Conservation (phyloP, 257 asterid genomes). For the Penstemon barbatus region DNA sequence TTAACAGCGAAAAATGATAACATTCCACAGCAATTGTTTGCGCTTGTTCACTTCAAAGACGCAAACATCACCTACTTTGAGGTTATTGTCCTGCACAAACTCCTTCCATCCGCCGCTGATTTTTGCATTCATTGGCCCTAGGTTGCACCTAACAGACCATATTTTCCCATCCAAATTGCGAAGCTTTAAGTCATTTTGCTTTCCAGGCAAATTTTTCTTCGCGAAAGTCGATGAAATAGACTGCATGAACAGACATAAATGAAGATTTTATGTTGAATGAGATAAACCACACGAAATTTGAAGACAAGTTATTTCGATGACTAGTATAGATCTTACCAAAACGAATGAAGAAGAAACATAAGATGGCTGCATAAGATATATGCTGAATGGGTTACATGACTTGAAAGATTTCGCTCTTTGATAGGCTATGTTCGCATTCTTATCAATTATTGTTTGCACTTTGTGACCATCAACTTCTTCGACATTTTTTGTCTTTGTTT, state of each 20-base stretch:
- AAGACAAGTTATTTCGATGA: neutral
- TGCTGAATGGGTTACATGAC: slow-evolving; percentile 20
- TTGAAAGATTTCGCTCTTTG: slow-evolving; percentile 23
- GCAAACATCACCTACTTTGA: slow-evolving; percentile 27
- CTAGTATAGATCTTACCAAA: slow-evolving; percentile 10
- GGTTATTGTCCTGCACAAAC: slow-evolving; percentile 28
- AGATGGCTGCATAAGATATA: slow-evolving; percentile 30
- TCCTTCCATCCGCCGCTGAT: slow-evolving; percentile 25
- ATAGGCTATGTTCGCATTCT: slow-evolving; percentile 3
- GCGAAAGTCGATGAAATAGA: neutral
- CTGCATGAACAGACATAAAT: neutral
- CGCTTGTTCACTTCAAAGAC: slow-evolving; percentile 26
- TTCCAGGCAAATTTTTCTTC: neutral
- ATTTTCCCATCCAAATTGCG: neutral
- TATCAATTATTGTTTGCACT: neutral
- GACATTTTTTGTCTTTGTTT: neutral
- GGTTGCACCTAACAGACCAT: slow-evolving; percentile 14
- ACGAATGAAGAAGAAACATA: neutral
- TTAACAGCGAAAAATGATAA: slow-evolving; percentile 19
- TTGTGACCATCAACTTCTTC: neutral
- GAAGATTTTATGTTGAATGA: too few relatives aligned
- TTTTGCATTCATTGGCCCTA: neutral
- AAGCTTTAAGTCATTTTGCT: neutral
- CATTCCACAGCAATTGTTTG: neutral
- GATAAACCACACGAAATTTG: neutral